Base-by-base conservation (phyloP, 1,284 basidiomycete species). In the Kwoniella shivajii region DNA sequence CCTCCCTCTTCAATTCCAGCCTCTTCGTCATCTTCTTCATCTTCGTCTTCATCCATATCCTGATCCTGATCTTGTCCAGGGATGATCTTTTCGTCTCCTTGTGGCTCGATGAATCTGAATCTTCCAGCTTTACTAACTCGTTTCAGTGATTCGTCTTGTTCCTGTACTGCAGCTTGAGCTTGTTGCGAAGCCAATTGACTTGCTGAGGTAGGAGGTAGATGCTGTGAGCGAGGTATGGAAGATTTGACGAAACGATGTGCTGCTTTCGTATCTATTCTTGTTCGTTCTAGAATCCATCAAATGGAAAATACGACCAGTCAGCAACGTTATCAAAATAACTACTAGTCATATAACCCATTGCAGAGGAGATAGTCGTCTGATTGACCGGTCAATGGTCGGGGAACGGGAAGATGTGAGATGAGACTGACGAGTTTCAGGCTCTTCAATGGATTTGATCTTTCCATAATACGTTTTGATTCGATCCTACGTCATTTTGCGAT, bases 391-490 rank as follows among this genome's bases (percentile, higher is more conserved):
- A 14, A 6, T 34, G 26, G 6, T 39, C 10, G 38, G 10, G 22
- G 3, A 4, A 3, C 6, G 16, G 18, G 26, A 47, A 47, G n/a
- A 18, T 10, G 36, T 36, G 42, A 20, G 42, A 4, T 30, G 37
- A 22, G 16, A 71, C 71, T 58, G 37, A 74, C 72, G 61, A 26
- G 59, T 54, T 26, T 69, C 64, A 3, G 68, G 66, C 9, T 68
- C 55, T 57, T 75, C 76, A 7, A 69, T 68, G 1, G 57, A 50
- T 34, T 59, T 57, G 31, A 78, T 64, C 53, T 78, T 78, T 37
- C 55, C 55, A 43, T 74, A 78, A 56, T 78, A 78, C n/a, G 45
- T 57, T 59, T 66, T 64, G 41, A 77, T 69, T 18, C 75, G 60
- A 31, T 76, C 67, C 67, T 63, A 38, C 45, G 22, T 13, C 5